Percentiles rank a stretch among this genome's conserved stretches.
Conservation (phyloP, 352 stramenopile genomes). For the Globisporangium nodosum region DNA sequence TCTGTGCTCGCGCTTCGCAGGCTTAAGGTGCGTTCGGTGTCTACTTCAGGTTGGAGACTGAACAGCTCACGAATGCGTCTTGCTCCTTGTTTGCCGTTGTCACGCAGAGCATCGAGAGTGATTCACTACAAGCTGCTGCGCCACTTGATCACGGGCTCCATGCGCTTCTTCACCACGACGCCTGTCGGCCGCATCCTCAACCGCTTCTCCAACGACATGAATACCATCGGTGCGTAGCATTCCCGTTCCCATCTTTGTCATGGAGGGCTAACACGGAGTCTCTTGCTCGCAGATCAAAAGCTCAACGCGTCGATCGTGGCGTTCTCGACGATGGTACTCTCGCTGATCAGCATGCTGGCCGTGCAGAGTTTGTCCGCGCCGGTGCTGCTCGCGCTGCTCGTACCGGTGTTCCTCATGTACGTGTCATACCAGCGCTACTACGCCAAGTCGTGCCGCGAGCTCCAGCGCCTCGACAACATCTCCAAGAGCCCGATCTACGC, state of each 20-base stretch:
- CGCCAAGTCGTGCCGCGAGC: slow-evolving; percentile 53
- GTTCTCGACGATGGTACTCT: slow-evolving; percentile 42
- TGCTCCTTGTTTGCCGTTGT: not conserved
- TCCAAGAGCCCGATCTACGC: slow-evolving; percentile 88
- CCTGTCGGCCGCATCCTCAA: slow-evolving; percentile 76
- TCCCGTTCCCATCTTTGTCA: not conserved
- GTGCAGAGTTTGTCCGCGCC: slow-evolving; percentile 44
- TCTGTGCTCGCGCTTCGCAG: slow-evolving; percentile 37
- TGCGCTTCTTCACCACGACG: slow-evolving; percentile 85
- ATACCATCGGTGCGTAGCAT: slow-evolving; percentile 40
- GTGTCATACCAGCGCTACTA: slow-evolving; percentile 64
- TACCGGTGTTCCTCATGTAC: slow-evolving; percentile 67
- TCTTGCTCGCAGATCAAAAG: slow-evolving; percentile 39
- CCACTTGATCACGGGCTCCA: slow-evolving; percentile 61
- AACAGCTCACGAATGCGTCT: not conserved
- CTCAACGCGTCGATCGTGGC: slow-evolving; percentile 39
- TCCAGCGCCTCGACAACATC: slow-evolving; percentile 59
- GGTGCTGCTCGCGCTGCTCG: slow-evolving; percentile 40
- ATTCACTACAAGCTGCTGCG: slow-evolving; percentile 65
- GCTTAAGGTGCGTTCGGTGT: slow-evolving; percentile 31
- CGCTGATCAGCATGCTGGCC: slow-evolving; percentile 43
- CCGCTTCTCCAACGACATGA: slow-evolving; percentile 70
- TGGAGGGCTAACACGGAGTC: not conserved
- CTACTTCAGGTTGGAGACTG: not conserved
- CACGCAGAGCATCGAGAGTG: slow-evolving; percentile 39